Evolutionary conservation across 768 basidiomycete species (phyloP).

Genomic region (Psilocybe tampanensis): DNA sequence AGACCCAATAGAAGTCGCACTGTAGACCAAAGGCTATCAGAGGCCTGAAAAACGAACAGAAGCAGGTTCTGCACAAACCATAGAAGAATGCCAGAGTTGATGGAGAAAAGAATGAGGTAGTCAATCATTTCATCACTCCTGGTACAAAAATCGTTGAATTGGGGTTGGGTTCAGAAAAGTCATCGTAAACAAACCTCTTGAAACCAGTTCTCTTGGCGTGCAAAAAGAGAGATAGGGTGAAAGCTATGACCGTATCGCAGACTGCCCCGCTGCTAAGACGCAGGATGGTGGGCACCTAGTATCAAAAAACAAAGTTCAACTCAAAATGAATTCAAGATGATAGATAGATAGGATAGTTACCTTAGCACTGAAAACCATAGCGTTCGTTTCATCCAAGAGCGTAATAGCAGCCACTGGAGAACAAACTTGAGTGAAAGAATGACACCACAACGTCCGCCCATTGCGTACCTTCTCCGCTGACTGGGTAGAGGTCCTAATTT

Average conservation of each 20-base stretch:
- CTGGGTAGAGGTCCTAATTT: constrained; percentile 11
- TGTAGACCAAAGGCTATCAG: neutral
- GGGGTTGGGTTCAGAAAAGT: too few species aligned
- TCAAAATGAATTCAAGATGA: neutral
- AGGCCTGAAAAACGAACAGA: neutral
- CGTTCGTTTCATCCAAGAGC: constrained; percentile 26
- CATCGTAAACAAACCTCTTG: constrained; percentile 23
- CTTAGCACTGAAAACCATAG: constrained; percentile 28
- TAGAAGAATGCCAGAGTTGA: constrained; percentile 33
- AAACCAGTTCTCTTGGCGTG: constrained; percentile 35
- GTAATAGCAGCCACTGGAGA: constrained; percentile 29
- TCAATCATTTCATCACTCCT: constrained; percentile 38
- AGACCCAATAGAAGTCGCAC: constrained; percentile 31
- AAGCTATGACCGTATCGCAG: constrained; percentile 34
- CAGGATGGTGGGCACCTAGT: constrained; percentile 30
- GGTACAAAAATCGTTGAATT: neutral
- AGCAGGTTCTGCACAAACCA: constrained; percentile 18
- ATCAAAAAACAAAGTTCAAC: too few species aligned
- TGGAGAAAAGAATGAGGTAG: constrained; percentile 32
- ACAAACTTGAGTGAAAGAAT: neutral
- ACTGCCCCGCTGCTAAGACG: constrained; percentile 32
- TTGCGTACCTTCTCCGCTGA: constrained; percentile 30
- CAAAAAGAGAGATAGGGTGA: constrained; percentile 31
- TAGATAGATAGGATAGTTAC: neutral
- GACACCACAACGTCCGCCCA: neutral